Evolutionary conservation across 371 early-diverging fungal species (phyloP).

Genomic region (Mucor racemosus): DNA sequence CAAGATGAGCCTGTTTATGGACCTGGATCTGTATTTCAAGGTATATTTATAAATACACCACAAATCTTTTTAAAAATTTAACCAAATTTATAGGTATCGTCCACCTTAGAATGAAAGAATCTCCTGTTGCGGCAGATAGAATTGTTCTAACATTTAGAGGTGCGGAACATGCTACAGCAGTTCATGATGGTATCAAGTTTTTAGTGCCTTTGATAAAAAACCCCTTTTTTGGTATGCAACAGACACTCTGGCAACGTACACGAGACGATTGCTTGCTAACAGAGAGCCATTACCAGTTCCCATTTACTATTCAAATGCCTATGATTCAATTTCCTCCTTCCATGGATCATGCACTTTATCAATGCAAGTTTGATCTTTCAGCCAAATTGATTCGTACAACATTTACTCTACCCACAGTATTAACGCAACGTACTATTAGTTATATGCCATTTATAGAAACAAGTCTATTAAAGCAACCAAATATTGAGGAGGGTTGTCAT

Average conservation of each 20-base stretch:
- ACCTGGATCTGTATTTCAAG: conserved; percentile 53
- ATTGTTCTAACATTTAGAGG: conserved; percentile 39
- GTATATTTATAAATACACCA: conserved; percentile 14
- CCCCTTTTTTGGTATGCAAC: conserved; percentile 41
- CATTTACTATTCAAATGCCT: conserved; percentile 49
- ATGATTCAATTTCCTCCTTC: conserved; percentile 47
- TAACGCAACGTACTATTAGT: conserved; percentile 17
- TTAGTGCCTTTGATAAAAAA: conserved; percentile 22
- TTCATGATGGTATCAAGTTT: conserved; percentile 29
- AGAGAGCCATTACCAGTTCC: conserved; percentile 28
- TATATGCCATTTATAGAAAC: conserved; percentile 51
- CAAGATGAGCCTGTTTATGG: conserved; percentile 45
- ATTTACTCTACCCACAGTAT: conserved; percentile 12
- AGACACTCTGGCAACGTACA: conserved; percentile 40
- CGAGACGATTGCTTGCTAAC: conserved; percentile 22
- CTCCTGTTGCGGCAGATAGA: conserved; percentile 28
- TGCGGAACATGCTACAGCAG: conserved; percentile 26
- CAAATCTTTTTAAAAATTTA: neutral
- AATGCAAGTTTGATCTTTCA: conserved; percentile 36
- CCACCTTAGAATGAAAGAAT: conserved; percentile 25
- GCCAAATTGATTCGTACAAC: conserved; percentile 30
- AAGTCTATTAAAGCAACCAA: conserved; percentile 30
- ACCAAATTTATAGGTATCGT: conserved; percentile 26
- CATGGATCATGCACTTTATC: conserved; percentile 31
- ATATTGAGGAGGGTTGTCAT: conserved; percentile 16